These are phyloP conservation scores for Apophysomyces variabilis DNA, from an alignment of 371 early-diverging fungal species.

Conservation along the genomic window DNA sequence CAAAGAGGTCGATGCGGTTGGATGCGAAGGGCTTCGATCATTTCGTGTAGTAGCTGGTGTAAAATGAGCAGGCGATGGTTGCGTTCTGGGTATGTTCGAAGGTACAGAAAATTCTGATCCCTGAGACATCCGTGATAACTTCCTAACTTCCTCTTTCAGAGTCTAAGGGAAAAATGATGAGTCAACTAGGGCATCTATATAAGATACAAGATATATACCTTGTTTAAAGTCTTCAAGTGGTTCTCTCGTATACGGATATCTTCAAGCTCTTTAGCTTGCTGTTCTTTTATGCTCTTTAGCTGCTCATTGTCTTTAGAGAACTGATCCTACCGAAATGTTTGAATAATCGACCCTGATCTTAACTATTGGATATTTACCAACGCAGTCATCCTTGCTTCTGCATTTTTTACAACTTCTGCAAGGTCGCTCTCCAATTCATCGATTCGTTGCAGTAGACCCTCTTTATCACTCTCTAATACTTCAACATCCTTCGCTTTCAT, in stretches of 20 bases:
- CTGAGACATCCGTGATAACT: conserved; percentile 40
- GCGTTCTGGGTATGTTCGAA: conserved; percentile 29
- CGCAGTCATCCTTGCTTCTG: conserved; percentile 16
- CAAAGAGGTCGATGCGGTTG: neutral
- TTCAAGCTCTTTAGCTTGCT: conserved; percentile 52
- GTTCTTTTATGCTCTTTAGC: conserved; percentile 23
- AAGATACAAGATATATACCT: conserved; percentile 34
- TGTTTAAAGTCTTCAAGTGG: conserved; percentile 70
- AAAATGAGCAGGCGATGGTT: conserved; percentile 19
- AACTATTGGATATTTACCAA: conserved; percentile 12
- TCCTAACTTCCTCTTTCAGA: conserved; percentile 70
- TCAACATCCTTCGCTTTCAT: conserved; percentile 32
- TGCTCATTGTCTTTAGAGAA: conserved; percentile 19
- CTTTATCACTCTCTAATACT: conserved; percentile 36
- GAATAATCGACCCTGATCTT: neutral
- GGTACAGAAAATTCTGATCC: conserved; percentile 15
- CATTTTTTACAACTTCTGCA: conserved; percentile 23
- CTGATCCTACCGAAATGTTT: conserved; percentile 11
- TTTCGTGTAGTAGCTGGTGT: conserved; percentile 12
- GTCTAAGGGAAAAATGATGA: conserved; percentile 35
- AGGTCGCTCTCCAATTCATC: conserved; percentile 39
- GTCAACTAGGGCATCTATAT: neutral
- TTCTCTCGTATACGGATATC: conserved; percentile 64
- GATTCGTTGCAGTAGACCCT: conserved; percentile 33
- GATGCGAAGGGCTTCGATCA: conserved; percentile 1